Conservation (phyloP, 148 eudicot species). For the Gaultheria prostrata region DNA sequence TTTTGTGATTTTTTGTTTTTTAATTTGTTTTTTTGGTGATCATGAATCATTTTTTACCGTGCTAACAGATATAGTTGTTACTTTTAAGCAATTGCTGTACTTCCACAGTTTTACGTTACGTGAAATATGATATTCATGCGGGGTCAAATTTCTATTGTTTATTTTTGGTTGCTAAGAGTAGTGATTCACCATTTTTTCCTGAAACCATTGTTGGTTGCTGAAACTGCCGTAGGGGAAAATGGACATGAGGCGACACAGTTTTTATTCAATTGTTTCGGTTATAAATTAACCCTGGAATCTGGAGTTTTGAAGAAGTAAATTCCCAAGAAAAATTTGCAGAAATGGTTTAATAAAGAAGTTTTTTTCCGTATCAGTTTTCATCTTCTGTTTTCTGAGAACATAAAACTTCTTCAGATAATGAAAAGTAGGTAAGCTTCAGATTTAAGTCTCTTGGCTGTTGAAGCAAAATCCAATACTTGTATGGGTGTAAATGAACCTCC, state of each 20-base stretch:
- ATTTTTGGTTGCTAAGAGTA: background rate
- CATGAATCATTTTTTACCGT: background rate
- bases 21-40: background rate
- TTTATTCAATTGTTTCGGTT: no score
- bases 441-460: no score
- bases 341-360: background rate
- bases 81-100: background rate
- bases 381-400: background rate
- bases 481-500: no score
- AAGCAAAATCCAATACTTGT: no score
- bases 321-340: background rate
- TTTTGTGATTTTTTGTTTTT: background rate
- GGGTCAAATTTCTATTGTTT: background rate
- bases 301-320: background rate
- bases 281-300: background rate
- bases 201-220: background rate
- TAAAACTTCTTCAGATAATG: no score
- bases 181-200: background rate
- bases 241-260: background rate
- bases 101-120: background rate
- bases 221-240: background rate
- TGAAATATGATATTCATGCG: background rate
- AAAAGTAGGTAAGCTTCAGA: no score
- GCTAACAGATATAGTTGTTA: background rate
- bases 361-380: background rate